Conservation (phyloP, 768 basidiomycete species). For the Amanita molliuscula region DNA sequence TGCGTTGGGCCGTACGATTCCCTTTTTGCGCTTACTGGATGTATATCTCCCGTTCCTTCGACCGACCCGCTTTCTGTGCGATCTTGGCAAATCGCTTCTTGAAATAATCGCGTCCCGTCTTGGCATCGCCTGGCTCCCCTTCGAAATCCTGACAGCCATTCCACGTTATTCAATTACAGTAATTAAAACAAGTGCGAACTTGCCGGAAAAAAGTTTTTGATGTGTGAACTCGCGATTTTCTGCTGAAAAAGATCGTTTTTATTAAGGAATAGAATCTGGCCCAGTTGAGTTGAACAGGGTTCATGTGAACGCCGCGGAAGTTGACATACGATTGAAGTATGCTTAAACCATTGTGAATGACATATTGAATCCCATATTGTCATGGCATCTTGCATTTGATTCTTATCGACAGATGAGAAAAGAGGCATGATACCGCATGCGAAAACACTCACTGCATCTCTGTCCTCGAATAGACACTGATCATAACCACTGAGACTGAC, state of each 20-base stretch:
- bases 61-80: conserved; percentile 76
- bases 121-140: conserved; percentile 61
- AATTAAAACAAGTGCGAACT: conserved; percentile 11
- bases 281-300: background rate
- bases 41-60: conserved; percentile 85
- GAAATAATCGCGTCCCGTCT: conserved; percentile 84
- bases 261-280: conserved; percentile 87
- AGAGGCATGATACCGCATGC: background rate
- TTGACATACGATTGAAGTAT: conserved; percentile 74
- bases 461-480: conserved; percentile 88
- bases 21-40: conserved; percentile 64
- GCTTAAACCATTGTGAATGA: conserved; percentile 95
- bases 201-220: conserved; percentile 85
- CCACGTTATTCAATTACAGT: background rate
- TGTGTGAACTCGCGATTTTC: conserved; percentile 74
- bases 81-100: conserved; percentile 74
- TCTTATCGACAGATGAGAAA: conserved; percentile 31
- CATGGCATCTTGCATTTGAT: conserved; percentile 98
- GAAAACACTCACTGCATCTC: conserved; percentile 60
- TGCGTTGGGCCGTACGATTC: background rate
- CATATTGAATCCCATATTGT: conserved; percentile 99
- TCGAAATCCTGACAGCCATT: conserved; percentile 61
- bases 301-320: background rate
- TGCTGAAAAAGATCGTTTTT: conserved; percentile 89
- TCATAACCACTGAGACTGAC: conserved; percentile 91